A percentile compares a stretch with the other conserved stretches of the same genome.
Evolutionary conservation across 768 basidiomycete species (phyloP).

Genomic region (Terana coerulea): DNA sequence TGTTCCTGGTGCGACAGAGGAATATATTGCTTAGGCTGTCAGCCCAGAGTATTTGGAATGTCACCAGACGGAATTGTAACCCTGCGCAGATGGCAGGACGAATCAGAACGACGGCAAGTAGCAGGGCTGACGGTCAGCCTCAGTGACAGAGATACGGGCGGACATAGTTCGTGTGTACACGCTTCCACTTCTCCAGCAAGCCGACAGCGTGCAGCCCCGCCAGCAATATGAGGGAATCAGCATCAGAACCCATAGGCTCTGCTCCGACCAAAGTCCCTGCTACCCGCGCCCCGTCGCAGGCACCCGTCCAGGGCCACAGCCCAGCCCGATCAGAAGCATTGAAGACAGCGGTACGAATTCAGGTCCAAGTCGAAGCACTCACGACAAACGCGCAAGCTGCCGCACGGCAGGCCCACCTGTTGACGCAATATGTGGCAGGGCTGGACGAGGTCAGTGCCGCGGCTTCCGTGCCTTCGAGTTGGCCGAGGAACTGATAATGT

Average conservation of each 20-base stretch:
- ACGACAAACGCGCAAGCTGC: slow-evolving; percentile 1
- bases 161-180: neutral
- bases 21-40: too few species aligned
- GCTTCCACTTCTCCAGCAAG: neutral
- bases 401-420: neutral
- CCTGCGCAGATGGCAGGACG: too few species aligned
- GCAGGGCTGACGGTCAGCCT: slow-evolving; percentile 2
- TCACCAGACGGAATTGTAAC: too few species aligned
- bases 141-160: neutral
- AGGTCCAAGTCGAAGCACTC: slow-evolving; percentile 5
- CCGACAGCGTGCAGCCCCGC: neutral
- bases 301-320: neutral
- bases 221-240: slow-evolving; percentile 1
- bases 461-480: neutral
- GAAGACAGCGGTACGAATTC: neutral
- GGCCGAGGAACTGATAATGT: neutral
- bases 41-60: too few species aligned
- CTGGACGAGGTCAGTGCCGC: neutral
- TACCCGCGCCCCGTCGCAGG: neutral
- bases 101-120: too few species aligned
- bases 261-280: neutral
- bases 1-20: too few species aligned
- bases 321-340: neutral
- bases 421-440: neutral
- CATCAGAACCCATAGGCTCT: neutral